Evolutionary conservation across 768 basidiomycete genomes (phyloP), one percentile per base, ranked within the genome.

Genomic region (Hydnomerulius pinastri): DNA sequence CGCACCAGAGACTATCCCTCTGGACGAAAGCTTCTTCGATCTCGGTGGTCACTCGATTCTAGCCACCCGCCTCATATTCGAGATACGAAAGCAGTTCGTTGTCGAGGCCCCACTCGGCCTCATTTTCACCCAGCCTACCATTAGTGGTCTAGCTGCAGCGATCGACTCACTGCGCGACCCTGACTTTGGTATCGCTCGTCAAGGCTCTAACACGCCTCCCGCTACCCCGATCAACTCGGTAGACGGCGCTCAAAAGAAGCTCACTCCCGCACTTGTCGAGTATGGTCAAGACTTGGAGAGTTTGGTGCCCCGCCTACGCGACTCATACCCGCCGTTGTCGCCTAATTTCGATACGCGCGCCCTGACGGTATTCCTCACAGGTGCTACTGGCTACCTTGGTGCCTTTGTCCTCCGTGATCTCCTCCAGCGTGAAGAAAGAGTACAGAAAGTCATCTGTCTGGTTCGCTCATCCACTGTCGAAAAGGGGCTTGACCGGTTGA

Each of bases 41-140:
- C 80, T 98, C 36, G 97, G 97, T 41, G 97, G 97, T 6, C 97
- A 99, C 71, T 98, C 97, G 13, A 98, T 99, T 61, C 82, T 99
- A 38, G 97, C 97, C 0, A 99, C 97, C 2, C 87, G 95, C 21
- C 83, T 98, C 53, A 92, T 98, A 60, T 98, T 99, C 66, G 93
- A 98, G 70, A 86, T 99, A 46, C 86, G 97, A 62, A 97, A 95
- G 71, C 74, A 78, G 0, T 97, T 98, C 67, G 85, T 94, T 10
- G 78, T 97, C 17, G 85, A 95, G 47, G 93, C 92, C 4, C 95
- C 96, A 0, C 74, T 99, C 21, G 91, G 93, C 7, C 75, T 98
- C 36, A 85, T 98, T 41, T 99, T 98, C 66, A 89, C 94, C 45
- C 75, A 86, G 59, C 93, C 97, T 0, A 98, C 93, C 6, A 84